phyloP scores from a whole-genome alignment of 208 protist species.

The Vickermania ingenoplastis region DNA sequence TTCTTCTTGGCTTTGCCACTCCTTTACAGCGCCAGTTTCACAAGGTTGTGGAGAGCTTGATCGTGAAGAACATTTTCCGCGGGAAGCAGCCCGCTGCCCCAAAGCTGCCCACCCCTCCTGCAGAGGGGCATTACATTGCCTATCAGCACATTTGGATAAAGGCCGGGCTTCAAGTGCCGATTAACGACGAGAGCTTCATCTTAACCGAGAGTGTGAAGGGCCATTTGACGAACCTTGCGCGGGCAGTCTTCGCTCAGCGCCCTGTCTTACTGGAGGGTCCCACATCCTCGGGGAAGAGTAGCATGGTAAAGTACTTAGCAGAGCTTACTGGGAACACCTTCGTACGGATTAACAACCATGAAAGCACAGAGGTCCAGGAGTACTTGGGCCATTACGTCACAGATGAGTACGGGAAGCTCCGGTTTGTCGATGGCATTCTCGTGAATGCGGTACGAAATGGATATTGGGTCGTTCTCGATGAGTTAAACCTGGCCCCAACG shows the following conservation, averaged over 20 bases:
- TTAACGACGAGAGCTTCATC: constrained; percentile 89
- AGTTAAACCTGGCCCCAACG: constrained; percentile 99
- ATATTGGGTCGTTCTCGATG: constrained; percentile 99
- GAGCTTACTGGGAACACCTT: constrained; percentile 96
- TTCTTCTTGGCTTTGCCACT: constrained; percentile 95
- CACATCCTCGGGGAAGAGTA: constrained; percentile 98
- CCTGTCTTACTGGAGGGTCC: constrained; percentile 98
- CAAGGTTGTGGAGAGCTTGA: constrained; percentile 76
- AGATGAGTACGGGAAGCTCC: constrained; percentile 92
- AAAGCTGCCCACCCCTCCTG: constrained; percentile 25
- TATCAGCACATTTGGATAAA: constrained; percentile 96
- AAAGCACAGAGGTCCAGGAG: constrained; percentile 99
- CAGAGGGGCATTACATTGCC: constrained; percentile 49
- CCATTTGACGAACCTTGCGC: constrained; percentile 92
- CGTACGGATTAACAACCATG: constrained; percentile 99
- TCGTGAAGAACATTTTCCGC: constrained; percentile 83
- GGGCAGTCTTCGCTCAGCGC: constrained; percentile 91
- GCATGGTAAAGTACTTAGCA: constrained; percentile 99
- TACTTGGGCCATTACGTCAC: constrained; percentile 98
- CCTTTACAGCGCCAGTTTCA: constrained; percentile 89
- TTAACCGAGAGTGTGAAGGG: constrained; percentile 91
- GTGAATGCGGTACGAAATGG: constrained; percentile 96
- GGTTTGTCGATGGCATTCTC: constrained; percentile 96
- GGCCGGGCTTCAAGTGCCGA: constrained; percentile 35
- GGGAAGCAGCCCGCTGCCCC: constrained; percentile 58